Base-by-base conservation (phyloP, 129 eudicot species). In the Helichrysum umbraculigerum region DNA sequence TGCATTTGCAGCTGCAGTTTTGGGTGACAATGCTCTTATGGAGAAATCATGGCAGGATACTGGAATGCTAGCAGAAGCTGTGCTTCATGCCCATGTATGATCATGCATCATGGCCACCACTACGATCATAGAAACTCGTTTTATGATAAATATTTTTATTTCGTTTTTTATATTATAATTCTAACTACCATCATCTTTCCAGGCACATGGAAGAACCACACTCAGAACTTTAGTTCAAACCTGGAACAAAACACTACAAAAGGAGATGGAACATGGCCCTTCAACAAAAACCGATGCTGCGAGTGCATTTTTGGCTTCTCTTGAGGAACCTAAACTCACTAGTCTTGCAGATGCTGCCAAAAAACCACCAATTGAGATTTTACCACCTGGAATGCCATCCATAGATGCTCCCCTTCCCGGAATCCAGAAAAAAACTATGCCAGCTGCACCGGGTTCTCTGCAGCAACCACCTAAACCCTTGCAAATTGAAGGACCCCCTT, bases 21-120 rank as follows among this genome's bases (percentile, higher is more conserved):
- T 94, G 88, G 98, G 98, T 51, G 98, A 94, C 84, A 94, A 94
- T 78, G 85, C 90, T 66, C 90, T 91, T 51, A 88, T 94, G 97
- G 98, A 94, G 87, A 94, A 94, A 85, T 93, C 98, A 68, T 94
- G 97, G 98, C 91, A 94, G 71, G 98, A 94, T 41, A 94, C 98
- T 4, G 98, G 98, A 66, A 94, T 94, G 98, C 93, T 94, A 50
- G 97, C 98, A 44, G 98, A 94, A 82, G 97, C 98, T 54, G 98
- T 93, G 67, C 93, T 94, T 72, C 98, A 94, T 83, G 91, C 98
- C 70, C 98, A 94, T 73, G 98, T 94, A 94, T 63, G 79, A 78
- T 39, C 22, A 41, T 60, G 35, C 39, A 25, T 61, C 5, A 5
- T 9, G 47, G 9, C 47, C 47, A 35, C 41, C 41, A 41, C 47